Evolutionary conservation across 805 yeast genomes (phyloP).

Genomic region (Priceomyces castillae): DNA sequence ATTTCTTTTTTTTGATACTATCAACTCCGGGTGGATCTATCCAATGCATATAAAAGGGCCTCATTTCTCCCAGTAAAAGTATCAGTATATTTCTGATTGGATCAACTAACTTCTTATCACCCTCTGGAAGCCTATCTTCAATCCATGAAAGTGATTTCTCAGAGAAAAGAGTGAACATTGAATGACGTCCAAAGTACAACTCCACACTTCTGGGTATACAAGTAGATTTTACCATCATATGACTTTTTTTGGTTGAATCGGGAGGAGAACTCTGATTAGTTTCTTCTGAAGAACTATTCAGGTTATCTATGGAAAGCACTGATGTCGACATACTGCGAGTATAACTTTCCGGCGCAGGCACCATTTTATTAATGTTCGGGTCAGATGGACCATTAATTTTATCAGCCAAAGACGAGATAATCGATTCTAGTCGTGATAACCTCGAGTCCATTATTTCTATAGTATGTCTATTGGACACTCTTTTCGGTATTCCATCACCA

Average conservation of each 20-base stretch:
- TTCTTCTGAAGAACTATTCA: neutral
- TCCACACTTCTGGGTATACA: slow-evolving; percentile 6
- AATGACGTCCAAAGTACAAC: slow-evolving; percentile 35
- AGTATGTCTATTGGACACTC: neutral
- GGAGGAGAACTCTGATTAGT: neutral
- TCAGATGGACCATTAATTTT: slow-evolving; percentile 8
- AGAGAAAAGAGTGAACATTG: slow-evolving; percentile 34
- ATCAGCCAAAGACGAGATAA: slow-evolving; percentile 16
- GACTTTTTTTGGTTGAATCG: neutral
- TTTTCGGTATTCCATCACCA: neutral
- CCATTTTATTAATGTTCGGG: too few relatives aligned
- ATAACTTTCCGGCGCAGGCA: too few relatives aligned
- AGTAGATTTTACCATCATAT: neutral
- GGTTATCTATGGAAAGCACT: too few relatives aligned
- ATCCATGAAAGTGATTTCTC: slow-evolving; percentile 34
- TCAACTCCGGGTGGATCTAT: slow-evolving; percentile 30
- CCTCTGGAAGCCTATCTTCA: slow-evolving; percentile 22
- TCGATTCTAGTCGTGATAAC: slow-evolving; percentile 13
- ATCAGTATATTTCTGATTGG: slow-evolving; percentile 31
- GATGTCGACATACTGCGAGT: too few relatives aligned
- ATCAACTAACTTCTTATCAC: slow-evolving; percentile 15
- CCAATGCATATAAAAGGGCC: slow-evolving; percentile 10
- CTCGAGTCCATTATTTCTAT: slow-evolving; percentile 13
- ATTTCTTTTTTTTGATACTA: slow-evolving; percentile 18
- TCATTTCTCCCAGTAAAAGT: slow-evolving; percentile 17